Percentiles rank a stretch among this genome's conserved stretches.
Conservation (phyloP, 495 filamentous ascomycete species). For the Cetradonia linearis region DNA sequence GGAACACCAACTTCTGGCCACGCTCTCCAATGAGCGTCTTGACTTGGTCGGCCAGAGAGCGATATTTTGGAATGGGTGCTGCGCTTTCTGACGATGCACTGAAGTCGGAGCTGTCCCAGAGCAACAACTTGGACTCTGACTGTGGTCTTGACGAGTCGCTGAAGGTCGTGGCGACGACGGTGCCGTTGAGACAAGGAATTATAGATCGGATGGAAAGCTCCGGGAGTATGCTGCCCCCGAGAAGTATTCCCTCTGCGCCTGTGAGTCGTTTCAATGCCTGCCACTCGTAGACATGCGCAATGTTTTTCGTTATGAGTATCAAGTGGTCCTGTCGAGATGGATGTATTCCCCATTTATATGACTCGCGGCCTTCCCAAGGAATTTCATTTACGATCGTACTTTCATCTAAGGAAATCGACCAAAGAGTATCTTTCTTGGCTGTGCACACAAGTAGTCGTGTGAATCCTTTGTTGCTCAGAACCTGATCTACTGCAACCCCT, state of each 20-base stretch:
- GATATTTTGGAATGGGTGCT: slow-evolving; percentile 13
- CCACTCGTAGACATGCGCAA: slow-evolving; percentile 22
- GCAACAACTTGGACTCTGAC: slow-evolving; percentile 18
- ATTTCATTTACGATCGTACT: not conserved
- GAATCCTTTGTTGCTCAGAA: slow-evolving; percentile 6
- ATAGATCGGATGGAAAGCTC: slow-evolving; percentile 23
- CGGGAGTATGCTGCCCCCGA: slow-evolving; percentile 17
- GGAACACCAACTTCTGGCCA: slow-evolving; percentile 20
- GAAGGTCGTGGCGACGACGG: slow-evolving; percentile 15
- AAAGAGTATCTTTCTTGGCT: slow-evolving; percentile 11
- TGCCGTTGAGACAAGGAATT: slow-evolving; percentile 15
- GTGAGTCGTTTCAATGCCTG: slow-evolving; percentile 12
- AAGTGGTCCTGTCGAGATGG: slow-evolving; percentile 10
- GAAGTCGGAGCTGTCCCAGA: slow-evolving; percentile 21
- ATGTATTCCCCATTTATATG: slow-evolving; percentile 15
- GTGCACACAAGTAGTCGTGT: slow-evolving; percentile 14
- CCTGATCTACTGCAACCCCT: slow-evolving; percentile 11
- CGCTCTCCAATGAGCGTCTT: slow-evolving; percentile 17
- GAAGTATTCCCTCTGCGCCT: slow-evolving; percentile 7
- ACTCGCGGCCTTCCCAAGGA: not conserved
- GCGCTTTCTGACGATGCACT: not conserved
- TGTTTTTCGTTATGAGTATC: slow-evolving; percentile 15
- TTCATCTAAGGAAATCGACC: not conserved
- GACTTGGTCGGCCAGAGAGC: slow-evolving; percentile 19
- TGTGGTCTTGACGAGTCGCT: slow-evolving; percentile 2